Evolutionary conservation across 371 early-diverging fungal genomes (phyloP).

Genomic region (Mortierella sp.): DNA sequence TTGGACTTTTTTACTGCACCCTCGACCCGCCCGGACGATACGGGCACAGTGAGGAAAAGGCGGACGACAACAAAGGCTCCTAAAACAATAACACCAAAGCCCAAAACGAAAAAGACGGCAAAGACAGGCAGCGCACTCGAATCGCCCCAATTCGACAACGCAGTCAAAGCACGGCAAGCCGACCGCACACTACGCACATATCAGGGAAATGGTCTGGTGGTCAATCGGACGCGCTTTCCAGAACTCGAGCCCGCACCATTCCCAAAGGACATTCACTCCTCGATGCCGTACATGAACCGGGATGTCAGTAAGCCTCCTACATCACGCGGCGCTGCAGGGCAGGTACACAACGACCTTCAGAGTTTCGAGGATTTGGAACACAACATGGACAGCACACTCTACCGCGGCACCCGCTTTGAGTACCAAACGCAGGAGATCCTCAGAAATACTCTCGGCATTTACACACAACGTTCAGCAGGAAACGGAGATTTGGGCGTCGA

Average conservation of each 20-base stretch:
- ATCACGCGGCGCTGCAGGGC: background rate
- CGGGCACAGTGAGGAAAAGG: background rate
- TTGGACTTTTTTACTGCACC: background rate
- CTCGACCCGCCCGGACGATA: background rate
- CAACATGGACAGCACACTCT: slow-evolving; percentile 36
- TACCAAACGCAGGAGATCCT: slow-evolving; percentile 52
- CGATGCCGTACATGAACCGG: slow-evolving; percentile 32
- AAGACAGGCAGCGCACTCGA: background rate
- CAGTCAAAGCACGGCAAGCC: background rate
- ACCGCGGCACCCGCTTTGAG: slow-evolving; percentile 50
- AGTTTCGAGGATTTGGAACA: slow-evolving; percentile 32
- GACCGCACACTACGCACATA: slow-evolving; percentile 12
- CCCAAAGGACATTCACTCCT: slow-evolving; percentile 38
- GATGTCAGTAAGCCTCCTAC: background rate
- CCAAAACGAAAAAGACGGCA: background rate
- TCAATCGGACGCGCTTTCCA: background rate
- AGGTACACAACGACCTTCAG: slow-evolving; percentile 33
- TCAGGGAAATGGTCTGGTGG: slow-evolving; percentile 8
- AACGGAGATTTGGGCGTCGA: slow-evolving; percentile 46
- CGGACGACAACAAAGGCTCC: background rate
- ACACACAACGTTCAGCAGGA: slow-evolving; percentile 55
- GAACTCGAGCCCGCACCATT: slow-evolving; percentile 48
- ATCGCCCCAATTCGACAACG: background rate
- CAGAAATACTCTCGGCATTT: slow-evolving; percentile 45
- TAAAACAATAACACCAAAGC: background rate